A percentile compares a stretch with the other conserved stretches of the same genome.
These are phyloP conservation scores for Lipomyces yamadae DNA, from an alignment of 805 yeast species.

Conservation along the genomic window DNA sequence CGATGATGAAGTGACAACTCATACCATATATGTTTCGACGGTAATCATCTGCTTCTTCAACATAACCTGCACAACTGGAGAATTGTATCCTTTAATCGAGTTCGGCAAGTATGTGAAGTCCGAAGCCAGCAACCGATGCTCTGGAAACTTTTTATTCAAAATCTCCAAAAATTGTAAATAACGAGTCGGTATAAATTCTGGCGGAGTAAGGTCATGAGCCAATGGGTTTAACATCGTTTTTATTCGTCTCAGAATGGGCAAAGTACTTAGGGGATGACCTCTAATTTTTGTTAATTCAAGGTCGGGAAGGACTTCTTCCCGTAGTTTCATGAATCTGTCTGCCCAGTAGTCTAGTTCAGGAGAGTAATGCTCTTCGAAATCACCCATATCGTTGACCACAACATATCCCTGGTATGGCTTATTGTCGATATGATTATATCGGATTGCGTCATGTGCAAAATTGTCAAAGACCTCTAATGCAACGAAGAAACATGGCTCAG, in stretches of 20 bases:
- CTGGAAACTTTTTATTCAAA: constrained; percentile 68
- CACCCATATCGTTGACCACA: constrained; percentile 70
- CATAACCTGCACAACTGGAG: constrained; percentile 83
- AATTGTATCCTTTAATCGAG: constrained; percentile 58
- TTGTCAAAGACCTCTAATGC: constrained; percentile 86
- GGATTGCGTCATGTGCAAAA: constrained; percentile 77
- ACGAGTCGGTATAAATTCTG: constrained; percentile 84
- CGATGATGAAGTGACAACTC: not conserved
- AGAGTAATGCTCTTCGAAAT: constrained; percentile 68
- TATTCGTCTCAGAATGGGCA: constrained; percentile 49
- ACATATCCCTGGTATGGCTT: constrained; percentile 80
- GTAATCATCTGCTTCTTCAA: constrained; percentile 69
- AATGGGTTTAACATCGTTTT: constrained; percentile 65
- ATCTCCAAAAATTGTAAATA: constrained; percentile 67
- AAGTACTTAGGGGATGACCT: constrained; percentile 67
- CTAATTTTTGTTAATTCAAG: constrained; percentile 42
- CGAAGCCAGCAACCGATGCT: constrained; percentile 72
- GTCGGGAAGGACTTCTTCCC: constrained; percentile 48
- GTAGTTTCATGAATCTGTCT: constrained; percentile 57
- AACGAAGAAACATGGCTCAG: constrained; percentile 68
- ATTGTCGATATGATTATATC: constrained; percentile 71
- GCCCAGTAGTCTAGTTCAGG: constrained; percentile 47
- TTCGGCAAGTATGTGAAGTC: constrained; percentile 61
- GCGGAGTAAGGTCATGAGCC: constrained; percentile 66
- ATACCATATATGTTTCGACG: constrained; percentile 71